Evolutionary conservation across 1,139 yeast genomes (phyloP).

Genomic region (Yamadazyma dendronema): DNA sequence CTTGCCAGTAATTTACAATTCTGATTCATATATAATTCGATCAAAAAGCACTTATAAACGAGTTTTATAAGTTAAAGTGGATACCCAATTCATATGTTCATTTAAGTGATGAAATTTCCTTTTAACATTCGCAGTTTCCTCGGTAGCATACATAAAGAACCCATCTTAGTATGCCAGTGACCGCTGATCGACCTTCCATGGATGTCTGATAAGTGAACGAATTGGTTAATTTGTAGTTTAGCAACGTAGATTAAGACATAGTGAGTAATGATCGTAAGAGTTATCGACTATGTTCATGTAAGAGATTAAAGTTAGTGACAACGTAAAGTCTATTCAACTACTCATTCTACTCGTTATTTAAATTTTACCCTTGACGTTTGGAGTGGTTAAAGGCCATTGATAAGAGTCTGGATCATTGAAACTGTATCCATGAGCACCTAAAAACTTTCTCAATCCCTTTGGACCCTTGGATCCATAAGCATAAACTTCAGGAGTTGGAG

Average conservation of each 20-base stretch:
- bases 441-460: conserved; percentile 54
- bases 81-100: conserved; percentile 10
- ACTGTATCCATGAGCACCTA: conserved; percentile 68
- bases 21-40: conserved; percentile 47
- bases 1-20: conserved; percentile 82
- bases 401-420: conserved; percentile 59
- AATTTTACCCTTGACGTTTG: conserved; percentile 28
- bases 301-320: neutral
- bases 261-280: too few relatives aligned
- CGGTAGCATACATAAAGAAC: conserved; percentile 83
- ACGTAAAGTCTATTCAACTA: neutral
- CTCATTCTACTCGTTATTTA: conserved; percentile 4
- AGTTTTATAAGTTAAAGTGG: conserved; percentile 8
- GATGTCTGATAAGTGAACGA: conserved; percentile 48
- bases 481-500: conserved; percentile 63
- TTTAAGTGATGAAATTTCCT: conserved; percentile 71
- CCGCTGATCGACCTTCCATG: conserved; percentile 74
- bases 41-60: conserved; percentile 23
- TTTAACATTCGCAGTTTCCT: conserved; percentile 90
- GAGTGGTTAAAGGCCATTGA: conserved; percentile 82
- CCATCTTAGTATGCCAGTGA: conserved; percentile 81
- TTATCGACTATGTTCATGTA: too few relatives aligned
- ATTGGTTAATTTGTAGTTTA: neutral
- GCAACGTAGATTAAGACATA: neutral
- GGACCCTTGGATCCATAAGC: conserved; percentile 96